Evolutionary conservation across 176 grass and related monocot genomes (phyloP), one percentile per base, ranked within the genome.

Genomic region (Triticum monococcum): DNA sequence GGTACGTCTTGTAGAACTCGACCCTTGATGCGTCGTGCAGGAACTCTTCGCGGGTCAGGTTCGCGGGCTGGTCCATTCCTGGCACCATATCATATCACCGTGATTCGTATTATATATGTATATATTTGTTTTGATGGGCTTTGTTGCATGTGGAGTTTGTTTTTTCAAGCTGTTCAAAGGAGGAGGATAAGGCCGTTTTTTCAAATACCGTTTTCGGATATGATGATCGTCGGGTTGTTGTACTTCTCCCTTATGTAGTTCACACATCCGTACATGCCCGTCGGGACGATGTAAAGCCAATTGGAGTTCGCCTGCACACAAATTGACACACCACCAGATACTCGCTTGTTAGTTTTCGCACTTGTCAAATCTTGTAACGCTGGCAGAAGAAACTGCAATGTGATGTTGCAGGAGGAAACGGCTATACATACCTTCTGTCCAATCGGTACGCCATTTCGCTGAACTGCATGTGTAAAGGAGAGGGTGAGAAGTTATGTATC

Each of bases 201-300:
- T 65, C 0, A 4, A 45, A 64, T 92, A 98, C 96, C 96, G n/a
- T 98, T 98, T 85, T 95, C 96, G 22, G 93, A 86, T 18, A 98
- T 84, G 56, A 98, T 88, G 4, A 98, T 80, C 13, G 79, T 89
- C 9, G 96, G 96, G 54, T 94, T 95, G 11, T 46, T 72, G 84
- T 98, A 98, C 32, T 90, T 89, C 72, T 94, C 86, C 74, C 95
- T 95, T 66, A 98, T 60, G 85, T 98, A 98, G 36, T 77, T 94
- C 52, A 98, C 88, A 3, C 79, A 88, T 71, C 89, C 94, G 48
- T 98, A 95, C 73, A 98, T 93, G 75, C 96, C 93, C 22, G 89
- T 72, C 16, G 93, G 96, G 65, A 98, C 93, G 17, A 95, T 98
- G 86, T 98, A 98, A 66, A 98, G 89, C 96, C 96, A 98, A 23